Conservation (phyloP, 306 rosid species). For the Oxytropis ochrocephala region DNA sequence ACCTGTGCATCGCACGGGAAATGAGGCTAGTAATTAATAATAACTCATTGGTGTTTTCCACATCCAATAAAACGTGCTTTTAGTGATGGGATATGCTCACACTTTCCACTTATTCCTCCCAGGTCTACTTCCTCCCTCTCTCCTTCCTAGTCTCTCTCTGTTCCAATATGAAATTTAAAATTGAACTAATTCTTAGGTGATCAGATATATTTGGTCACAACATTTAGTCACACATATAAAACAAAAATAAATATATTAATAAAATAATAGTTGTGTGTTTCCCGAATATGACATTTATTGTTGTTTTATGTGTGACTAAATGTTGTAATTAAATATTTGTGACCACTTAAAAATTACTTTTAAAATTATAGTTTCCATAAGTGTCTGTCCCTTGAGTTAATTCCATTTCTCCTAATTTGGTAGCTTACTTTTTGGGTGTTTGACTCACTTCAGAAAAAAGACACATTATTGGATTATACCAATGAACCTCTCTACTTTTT, state of each 20-base stretch:
- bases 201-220: too few species aligned
- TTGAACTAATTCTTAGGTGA: too few species aligned
- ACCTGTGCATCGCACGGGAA: too few species aligned
- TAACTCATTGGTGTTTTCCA: background rate
- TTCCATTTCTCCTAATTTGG: constrained; percentile 20
- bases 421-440: background rate
- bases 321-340: too few species aligned
- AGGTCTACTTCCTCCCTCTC: background rate
- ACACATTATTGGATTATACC: background rate
- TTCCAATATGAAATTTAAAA: background rate
- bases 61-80: background rate
- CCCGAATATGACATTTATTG: too few species aligned
- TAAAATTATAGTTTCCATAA: background rate
- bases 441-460: constrained; percentile 7
- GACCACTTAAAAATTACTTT: too few species aligned
- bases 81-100: constrained; percentile 15
- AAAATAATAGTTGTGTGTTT: too few species aligned
- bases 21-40: background rate
- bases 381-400: background rate
- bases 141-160: background rate
- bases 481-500: background rate
- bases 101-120: constrained; percentile 14
- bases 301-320: too few species aligned
- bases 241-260: too few species aligned
- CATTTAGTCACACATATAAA: too few species aligned